Evolutionary conservation across 1,284 basidiomycete species (phyloP).

Genomic region (Cerioporus squamosus): DNA sequence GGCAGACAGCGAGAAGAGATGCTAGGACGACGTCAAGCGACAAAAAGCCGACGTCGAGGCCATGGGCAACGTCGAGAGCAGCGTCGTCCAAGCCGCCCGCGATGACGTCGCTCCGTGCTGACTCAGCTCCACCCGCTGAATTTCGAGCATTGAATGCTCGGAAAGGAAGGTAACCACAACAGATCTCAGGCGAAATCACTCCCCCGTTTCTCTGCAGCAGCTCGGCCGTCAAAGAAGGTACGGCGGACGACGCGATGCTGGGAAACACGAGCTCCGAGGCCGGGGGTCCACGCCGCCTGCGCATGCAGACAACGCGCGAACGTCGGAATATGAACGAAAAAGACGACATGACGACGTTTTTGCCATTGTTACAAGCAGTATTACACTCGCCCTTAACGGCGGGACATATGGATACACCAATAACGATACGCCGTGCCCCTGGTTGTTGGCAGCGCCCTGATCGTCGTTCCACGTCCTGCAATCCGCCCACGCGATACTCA

Average conservation of each 20-base stretch:
- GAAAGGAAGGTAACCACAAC: constrained; percentile 17
- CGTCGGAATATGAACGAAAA: too few species aligned
- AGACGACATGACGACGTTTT: neutral
- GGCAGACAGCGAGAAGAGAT: neutral
- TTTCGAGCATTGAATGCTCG: constrained; percentile 11
- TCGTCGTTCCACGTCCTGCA: constrained; percentile 9
- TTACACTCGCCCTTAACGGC: neutral
- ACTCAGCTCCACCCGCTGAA: constrained; percentile 3
- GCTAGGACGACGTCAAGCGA: constrained; percentile 7
- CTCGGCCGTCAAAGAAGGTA: constrained; percentile 11
- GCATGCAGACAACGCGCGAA: too few species aligned
- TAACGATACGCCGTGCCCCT: neutral
- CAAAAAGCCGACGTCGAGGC: constrained; percentile 4
- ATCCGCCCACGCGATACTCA: constrained; percentile 1
- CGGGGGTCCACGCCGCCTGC: too few species aligned
- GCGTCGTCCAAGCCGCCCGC: neutral
- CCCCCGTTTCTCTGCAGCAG: constrained; percentile 10
- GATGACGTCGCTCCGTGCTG: constrained; percentile 15
- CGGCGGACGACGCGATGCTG: too few species aligned
- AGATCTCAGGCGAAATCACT: constrained; percentile 17
- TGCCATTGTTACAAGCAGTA: constrained; percentile 13
- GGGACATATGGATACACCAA: constrained; percentile 10
- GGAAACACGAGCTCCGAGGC: too few species aligned
- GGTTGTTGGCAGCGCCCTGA: constrained; percentile 1
- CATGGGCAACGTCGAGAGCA: neutral